A percentile compares a stretch with the other conserved stretches of the same genome.
Evolutionary conservation across 495 filamentous ascomycete species (phyloP).

Genomic region (Wilcoxina mikolae): DNA sequence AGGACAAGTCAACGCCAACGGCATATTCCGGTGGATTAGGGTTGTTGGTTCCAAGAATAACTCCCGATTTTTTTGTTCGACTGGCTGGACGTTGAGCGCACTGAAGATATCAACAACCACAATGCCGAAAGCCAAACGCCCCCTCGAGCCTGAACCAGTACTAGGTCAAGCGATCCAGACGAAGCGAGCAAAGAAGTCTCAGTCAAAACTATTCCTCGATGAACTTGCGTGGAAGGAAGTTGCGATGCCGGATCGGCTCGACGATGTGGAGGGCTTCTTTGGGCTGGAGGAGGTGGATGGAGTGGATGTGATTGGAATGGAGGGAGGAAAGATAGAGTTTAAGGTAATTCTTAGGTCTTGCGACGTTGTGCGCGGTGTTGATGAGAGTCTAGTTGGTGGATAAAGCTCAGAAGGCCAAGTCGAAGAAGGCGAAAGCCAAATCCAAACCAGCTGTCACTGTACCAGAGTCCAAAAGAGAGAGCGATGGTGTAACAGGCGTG

Average conservation of each 20-base stretch:
- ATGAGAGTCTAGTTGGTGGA: background rate
- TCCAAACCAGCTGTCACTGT: conserved; percentile 15
- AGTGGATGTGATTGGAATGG: conserved; percentile 59
- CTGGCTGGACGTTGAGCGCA: too few species aligned
- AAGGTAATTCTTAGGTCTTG: too few species aligned
- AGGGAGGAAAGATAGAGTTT: conserved; percentile 34
- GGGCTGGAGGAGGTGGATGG: conserved; percentile 86
- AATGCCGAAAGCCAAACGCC: background rate
- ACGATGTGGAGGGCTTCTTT: conserved; percentile 88
- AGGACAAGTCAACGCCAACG: too few species aligned
- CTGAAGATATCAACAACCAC: background rate
- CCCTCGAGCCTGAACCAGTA: background rate
- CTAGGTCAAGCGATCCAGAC: background rate
- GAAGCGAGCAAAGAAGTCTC: conserved; percentile 21
- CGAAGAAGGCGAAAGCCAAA: conserved; percentile 29
- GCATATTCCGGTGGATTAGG: too few species aligned
- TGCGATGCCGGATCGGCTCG: conserved; percentile 65
- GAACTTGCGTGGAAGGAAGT: conserved; percentile 71
- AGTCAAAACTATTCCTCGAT: conserved; percentile 37
- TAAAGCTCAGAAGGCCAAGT: background rate
- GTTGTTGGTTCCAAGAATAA: background rate
- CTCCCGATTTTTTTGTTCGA: too few species aligned
- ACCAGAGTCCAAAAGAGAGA: background rate
- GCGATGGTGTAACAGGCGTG: background rate
- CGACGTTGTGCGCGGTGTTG: background rate